Evolutionary conservation across 768 basidiomycete genomes (phyloP).

Genomic region (Russula virescens): DNA sequence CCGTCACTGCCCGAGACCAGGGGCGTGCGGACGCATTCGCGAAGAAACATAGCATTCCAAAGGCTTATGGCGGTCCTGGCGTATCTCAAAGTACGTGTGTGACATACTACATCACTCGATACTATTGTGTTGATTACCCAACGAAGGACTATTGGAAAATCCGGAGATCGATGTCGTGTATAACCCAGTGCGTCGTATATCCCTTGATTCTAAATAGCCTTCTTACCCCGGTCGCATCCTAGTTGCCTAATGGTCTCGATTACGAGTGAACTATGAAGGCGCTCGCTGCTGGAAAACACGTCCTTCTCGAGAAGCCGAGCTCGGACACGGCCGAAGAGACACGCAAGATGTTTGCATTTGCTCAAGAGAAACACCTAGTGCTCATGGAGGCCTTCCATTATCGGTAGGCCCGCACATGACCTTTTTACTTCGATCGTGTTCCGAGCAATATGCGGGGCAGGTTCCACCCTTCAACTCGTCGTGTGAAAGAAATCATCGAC

Average conservation of each 20-base stretch:
- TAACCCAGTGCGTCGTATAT: constrained; percentile 40
- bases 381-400: constrained; percentile 61
- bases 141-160: constrained; percentile 45
- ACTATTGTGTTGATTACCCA: not conserved
- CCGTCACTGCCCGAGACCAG: constrained; percentile 54
- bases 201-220: not conserved
- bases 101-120: not conserved
- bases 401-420: constrained; percentile 31
- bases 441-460: constrained; percentile 29
- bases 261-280: constrained; percentile 66
- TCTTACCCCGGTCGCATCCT: not conserved
- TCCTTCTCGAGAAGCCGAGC: constrained; percentile 57
- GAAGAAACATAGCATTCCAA: constrained; percentile 46
- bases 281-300: constrained; percentile 56
- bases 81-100: constrained; percentile 45
- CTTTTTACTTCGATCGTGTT: not conserved
- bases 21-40: constrained; percentile 45
- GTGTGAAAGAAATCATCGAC: constrained; percentile 48
- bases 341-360: constrained; percentile 45
- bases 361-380: constrained; percentile 44
- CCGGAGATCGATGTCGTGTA: constrained; percentile 52
- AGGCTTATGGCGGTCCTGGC: constrained; percentile 42
- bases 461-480: constrained; percentile 56
- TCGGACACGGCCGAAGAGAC: constrained; percentile 49
- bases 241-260: constrained; percentile 58